Evolutionary conservation across 441 rosid genomes (phyloP).

Genomic region (Jatropha multifida): DNA sequence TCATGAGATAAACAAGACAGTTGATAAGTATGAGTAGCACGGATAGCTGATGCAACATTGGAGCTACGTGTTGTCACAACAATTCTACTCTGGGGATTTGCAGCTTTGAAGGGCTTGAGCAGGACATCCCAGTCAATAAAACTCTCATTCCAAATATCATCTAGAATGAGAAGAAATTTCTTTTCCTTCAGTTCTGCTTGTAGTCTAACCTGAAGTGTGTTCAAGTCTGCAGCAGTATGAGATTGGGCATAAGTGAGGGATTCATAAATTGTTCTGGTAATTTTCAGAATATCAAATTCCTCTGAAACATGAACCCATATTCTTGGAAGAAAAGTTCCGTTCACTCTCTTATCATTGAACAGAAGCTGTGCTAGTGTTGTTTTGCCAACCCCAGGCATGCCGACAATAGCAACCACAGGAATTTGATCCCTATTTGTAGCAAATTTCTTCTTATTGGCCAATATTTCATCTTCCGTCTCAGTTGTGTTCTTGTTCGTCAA

Average conservation of each 20-base stretch:
- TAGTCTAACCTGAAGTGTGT: neutral
- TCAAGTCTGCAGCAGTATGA: neutral
- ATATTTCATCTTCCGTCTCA: neutral
- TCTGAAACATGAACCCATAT: constrained; percentile 10
- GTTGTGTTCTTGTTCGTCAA: neutral
- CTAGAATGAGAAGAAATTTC: neutral
- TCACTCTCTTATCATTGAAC: neutral
- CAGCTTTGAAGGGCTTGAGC: neutral
- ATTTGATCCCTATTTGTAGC: neutral
- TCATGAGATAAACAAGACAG: neutral
- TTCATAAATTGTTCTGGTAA: neutral
- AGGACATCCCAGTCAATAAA: neutral
- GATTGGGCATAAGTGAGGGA: neutral
- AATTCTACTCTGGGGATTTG: neutral
- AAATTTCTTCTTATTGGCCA: too few species aligned
- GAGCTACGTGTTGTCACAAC: neutral
- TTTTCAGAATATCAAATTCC: neutral
- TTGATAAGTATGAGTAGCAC: neutral
- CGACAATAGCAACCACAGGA: neutral
- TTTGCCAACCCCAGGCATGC: constrained; percentile 12
- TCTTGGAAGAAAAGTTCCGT: neutral
- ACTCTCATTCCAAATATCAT: neutral
- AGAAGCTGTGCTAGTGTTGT: neutral
- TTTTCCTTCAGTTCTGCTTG: neutral
- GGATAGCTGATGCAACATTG: neutral